These are phyloP conservation scores for Cladosporium oxysporum DNA, from an alignment of 2,329 filamentous ascomycete genomes.

Conservation along the genomic window DNA sequence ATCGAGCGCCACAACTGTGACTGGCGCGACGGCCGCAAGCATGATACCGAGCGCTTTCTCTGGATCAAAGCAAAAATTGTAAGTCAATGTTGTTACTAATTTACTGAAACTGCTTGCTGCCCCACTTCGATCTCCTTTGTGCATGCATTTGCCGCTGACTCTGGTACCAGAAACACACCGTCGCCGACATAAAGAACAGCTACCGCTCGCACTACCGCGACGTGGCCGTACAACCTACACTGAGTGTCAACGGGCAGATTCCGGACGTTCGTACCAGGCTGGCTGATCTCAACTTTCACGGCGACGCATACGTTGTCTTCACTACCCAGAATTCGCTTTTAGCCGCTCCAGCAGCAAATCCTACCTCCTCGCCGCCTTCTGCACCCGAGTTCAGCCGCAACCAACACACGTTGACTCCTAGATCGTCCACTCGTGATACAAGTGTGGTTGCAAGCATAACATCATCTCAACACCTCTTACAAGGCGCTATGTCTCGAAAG, in stretches of 20 bases:
- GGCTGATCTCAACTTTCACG: background rate
- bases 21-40: slow-evolving; percentile 25
- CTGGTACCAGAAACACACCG: slow-evolving; percentile 13
- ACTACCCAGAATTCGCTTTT: background rate
- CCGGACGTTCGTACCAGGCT: background rate
- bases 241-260: background rate
- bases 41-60: slow-evolving; percentile 34
- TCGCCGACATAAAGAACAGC: slow-evolving; percentile 24
- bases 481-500: background rate
- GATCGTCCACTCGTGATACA: background rate
- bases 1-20: slow-evolving; percentile 31
- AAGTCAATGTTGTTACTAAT: slow-evolving; percentile 21
- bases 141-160: background rate
- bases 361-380: background rate
- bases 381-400: background rate
- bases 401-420: background rate
- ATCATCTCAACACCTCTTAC: background rate
- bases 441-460: background rate
- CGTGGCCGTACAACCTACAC: background rate
- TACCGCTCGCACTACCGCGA: slow-evolving; percentile 22
- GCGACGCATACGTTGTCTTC: slow-evolving; percentile 6
- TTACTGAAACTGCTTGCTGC: background rate
- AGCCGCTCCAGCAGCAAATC: background rate
- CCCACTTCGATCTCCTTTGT: background rate
- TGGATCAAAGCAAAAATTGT: slow-evolving; percentile 41